Conservation (phyloP, 73 alveolate species). For the Durusdinium trenchii region DNA sequence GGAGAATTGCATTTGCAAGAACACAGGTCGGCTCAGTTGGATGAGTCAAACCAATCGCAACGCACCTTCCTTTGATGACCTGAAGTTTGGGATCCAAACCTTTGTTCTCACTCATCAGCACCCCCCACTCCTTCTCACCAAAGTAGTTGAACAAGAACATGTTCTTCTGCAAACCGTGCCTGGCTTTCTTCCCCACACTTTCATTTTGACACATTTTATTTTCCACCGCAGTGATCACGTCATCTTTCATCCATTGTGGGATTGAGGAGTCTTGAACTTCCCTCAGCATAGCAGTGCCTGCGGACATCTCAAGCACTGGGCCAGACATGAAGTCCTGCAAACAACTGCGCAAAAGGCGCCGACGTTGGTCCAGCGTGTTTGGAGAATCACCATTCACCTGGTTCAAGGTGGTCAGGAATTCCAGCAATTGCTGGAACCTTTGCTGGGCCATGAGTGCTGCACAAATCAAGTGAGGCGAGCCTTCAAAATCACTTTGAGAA, state of each 20-base stretch:
- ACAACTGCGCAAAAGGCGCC: no score
- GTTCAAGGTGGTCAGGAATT: no score
- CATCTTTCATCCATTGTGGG: background rate
- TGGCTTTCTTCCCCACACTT: no score
- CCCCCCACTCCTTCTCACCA: background rate
- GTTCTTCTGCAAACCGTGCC: background rate
- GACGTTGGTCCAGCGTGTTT: no score
- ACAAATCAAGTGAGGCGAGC: no score
- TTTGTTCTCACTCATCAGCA: background rate
- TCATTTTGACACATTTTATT: background rate
- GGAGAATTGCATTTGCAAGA: background rate
- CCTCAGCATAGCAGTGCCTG: background rate
- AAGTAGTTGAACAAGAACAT: background rate
- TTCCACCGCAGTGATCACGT: background rate
- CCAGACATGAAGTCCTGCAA: no score
- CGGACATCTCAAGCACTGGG: background rate
- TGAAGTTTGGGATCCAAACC: background rate
- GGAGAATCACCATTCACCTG: no score
- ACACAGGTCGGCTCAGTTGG: background rate
- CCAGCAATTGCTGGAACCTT: no score
- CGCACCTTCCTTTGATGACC: background rate
- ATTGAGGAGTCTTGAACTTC: background rate
- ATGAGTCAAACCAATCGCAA: background rate
- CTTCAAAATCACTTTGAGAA: no score
- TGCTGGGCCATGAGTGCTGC: no score